phyloP scores from a whole-genome alignment of 1,139 yeast genomes.

The Blastobotrys petasosporus region DNA sequence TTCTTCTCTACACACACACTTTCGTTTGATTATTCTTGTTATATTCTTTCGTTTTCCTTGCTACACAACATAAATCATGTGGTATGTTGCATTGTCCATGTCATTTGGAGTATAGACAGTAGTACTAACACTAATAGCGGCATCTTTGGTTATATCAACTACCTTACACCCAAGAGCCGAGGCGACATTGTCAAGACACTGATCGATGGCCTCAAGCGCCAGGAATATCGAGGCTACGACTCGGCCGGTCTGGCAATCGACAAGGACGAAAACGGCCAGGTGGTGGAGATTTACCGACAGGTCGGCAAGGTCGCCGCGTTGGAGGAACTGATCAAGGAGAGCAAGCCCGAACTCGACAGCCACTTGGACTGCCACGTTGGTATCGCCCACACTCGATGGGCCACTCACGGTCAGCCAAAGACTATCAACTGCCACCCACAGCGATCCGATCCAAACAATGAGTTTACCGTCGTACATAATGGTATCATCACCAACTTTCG shows the following conservation, averaged over 20 bases:
- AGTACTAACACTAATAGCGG: slow-evolving; percentile 47
- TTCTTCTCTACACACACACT: not conserved
- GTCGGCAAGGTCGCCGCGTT: slow-evolving; percentile 89
- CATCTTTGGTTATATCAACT: slow-evolving; percentile 96
- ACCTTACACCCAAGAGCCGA: slow-evolving; percentile 82
- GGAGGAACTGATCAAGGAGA: slow-evolving; percentile 54
- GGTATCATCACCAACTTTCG: slow-evolving; percentile 97
- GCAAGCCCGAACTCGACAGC: slow-evolving; percentile 48
- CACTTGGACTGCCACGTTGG: slow-evolving; percentile 84
- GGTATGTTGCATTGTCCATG: no score
- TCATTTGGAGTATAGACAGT: not conserved
- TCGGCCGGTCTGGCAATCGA: slow-evolving; percentile 95
- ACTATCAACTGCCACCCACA: slow-evolving; percentile 93
- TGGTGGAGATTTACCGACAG: slow-evolving; percentile 64
- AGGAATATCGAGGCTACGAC: slow-evolving; percentile 98
- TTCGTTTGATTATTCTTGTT: not conserved
- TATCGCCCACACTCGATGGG: slow-evolving; percentile 99
- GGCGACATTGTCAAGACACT: slow-evolving; percentile 88
- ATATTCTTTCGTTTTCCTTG: slow-evolving; percentile 1
- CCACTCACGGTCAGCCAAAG: slow-evolving; percentile 95
- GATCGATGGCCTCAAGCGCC: slow-evolving; percentile 84
- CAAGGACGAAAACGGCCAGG: slow-evolving; percentile 50
- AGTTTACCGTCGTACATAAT: slow-evolving; percentile 91
- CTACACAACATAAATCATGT: not conserved
- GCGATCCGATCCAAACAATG: slow-evolving; percentile 73